A percentile compares a stretch with the other conserved stretches of the same genome.
These are phyloP conservation scores for Zasmidium angulare DNA, from an alignment of 2,329 filamentous ascomycete genomes.

Conservation along the genomic window DNA sequence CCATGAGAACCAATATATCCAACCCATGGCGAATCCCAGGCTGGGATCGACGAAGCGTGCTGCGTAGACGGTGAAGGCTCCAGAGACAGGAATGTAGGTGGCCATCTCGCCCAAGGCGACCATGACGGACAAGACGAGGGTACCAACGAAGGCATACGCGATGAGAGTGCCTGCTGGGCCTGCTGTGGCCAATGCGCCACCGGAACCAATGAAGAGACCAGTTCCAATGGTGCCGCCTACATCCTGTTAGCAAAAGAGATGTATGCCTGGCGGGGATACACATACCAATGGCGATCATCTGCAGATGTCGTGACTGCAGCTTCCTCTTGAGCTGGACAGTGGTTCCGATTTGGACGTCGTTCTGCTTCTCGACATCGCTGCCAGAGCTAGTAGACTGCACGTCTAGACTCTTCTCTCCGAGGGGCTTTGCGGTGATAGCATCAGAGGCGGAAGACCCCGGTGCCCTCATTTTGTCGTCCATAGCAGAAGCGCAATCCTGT, in stretches of 20 bases:
- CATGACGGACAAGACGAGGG: constrained; percentile 49
- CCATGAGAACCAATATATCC: constrained; percentile 46
- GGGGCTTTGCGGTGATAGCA: neutral
- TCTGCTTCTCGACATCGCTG: constrained; percentile 20
- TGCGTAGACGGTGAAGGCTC: constrained; percentile 53
- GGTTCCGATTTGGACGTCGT: constrained; percentile 22
- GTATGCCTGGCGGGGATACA: neutral
- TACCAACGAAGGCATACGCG: constrained; percentile 46
- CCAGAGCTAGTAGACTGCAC: constrained; percentile 9
- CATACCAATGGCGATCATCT: constrained; percentile 40
- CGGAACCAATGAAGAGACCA: constrained; percentile 43
- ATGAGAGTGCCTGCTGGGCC: constrained; percentile 48
- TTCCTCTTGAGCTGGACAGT: constrained; percentile 36
- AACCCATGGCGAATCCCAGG: constrained; percentile 51
- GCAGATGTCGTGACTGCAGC: constrained; percentile 37
- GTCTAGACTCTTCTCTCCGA: constrained; percentile 12
- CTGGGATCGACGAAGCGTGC: constrained; percentile 46
- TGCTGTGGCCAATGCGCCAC: constrained; percentile 37
- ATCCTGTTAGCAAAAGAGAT: constrained; percentile 2
- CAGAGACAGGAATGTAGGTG: constrained; percentile 60
- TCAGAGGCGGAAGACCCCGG: constrained; percentile 5
- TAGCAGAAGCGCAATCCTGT: neutral
- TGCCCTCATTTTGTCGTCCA: constrained; percentile 17
- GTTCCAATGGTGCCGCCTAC: constrained; percentile 31
- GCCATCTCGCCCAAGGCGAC: constrained; percentile 57